These are phyloP conservation scores for Garcia nutans DNA, from an alignment of 345 rosid species.

Conservation along the genomic window DNA sequence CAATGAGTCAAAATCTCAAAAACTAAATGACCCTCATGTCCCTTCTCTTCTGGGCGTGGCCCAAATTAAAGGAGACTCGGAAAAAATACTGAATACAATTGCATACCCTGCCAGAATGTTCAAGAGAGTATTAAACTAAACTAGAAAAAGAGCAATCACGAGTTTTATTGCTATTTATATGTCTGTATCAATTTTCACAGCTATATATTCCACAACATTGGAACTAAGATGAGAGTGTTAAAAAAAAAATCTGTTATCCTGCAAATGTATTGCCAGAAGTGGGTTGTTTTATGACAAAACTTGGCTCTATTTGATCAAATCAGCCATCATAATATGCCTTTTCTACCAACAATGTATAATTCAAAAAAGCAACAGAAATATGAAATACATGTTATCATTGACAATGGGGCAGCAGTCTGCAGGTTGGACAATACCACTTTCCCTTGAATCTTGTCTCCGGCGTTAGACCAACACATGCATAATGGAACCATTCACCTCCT, in stretches of 20 bases:
- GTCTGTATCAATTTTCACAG: too few species aligned
- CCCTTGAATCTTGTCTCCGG: conserved; percentile 98
- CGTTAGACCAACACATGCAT: conserved; percentile 91
- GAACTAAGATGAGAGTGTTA: too few species aligned
- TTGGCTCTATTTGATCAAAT: conserved; percentile 18
- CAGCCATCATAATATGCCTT: not conserved
- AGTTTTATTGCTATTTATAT: too few species aligned
- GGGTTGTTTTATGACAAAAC: conserved; percentile 10
- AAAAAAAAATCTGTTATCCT: too few species aligned
- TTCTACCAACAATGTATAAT: not conserved
- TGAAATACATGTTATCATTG: conserved; percentile 27
- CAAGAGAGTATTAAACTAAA: too few species aligned
- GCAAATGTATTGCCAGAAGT: too few species aligned
- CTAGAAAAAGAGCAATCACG: too few species aligned
- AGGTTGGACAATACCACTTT: conserved; percentile 98
- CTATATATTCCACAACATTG: too few species aligned
- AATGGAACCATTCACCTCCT: conserved; percentile 99
- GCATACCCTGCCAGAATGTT: too few species aligned
- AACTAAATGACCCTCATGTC: not conserved
- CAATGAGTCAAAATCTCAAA: not conserved
- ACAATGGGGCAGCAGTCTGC: conserved; percentile 61
- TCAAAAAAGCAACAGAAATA: not conserved
- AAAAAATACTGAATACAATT: too few species aligned
- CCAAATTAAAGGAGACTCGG: too few species aligned
- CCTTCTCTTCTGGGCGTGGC: not conserved